Evolutionary conservation across 2,329 filamentous ascomycete species (phyloP), one percentile per base, ranked within the genome.

Genomic region (Trichophyton mentagrophytes): DNA sequence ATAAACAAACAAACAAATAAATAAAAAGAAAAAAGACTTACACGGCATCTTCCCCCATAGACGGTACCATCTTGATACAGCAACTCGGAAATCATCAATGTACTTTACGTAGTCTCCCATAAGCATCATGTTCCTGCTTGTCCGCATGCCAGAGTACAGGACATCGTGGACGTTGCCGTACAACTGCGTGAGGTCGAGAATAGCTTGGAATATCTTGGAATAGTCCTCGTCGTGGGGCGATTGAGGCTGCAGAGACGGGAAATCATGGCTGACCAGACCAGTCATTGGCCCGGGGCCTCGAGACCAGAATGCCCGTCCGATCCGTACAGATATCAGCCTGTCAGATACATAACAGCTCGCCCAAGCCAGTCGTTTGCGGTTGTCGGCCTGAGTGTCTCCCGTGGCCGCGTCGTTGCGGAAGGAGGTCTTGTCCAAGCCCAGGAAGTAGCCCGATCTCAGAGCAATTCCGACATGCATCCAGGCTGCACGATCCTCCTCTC

Each of bases 391-490:
- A 7, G 83, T 79, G 61, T 83, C 82, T n/a, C 78, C 78, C 17
- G 44, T 47, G 9, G 81, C 79, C 49, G 80, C 77, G 42, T 84
- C 81, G 36, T 82, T 80, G 49, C 82, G 78, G 65, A 89, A 85
- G 0, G 84, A 84, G 20, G 85, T 87, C 62, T 84, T 79, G 68
- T 89, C 86, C 17, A 89, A 76, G 1, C 83, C 83, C 15, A 88
- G 80, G 58, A 86, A 86, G 68, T 89, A 89, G 0, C 82, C 86
- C 2, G 87, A 81, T 5, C 86, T 80, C 5, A 89, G 73, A 2
- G 86, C 86, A 20, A 86, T 79, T 1, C 86, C 86, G 4, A 88
- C 85, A 66, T 88, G 84, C 85, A 89, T 89, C 86, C 86, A 89
- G 0, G 85, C 85, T 33, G 86, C 85, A 51, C 86, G 80, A 66